Evolutionary conservation across 306 rosid species (phyloP), one percentile per base, ranked within the genome.

Genomic region (Echinosophora koreensis): DNA sequence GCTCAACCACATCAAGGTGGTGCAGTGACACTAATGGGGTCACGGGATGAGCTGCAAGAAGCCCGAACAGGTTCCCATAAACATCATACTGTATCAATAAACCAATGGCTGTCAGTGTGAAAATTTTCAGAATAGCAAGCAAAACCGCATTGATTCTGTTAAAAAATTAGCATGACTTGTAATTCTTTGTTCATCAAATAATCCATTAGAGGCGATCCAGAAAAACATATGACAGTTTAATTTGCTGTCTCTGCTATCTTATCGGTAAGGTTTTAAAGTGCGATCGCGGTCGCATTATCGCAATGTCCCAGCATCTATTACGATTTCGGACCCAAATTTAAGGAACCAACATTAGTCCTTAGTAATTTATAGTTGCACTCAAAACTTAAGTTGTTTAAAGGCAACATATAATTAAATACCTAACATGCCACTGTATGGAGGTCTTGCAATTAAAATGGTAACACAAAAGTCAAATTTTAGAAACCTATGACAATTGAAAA

Each of bases 1-100:
- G 99, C 73, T 96, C 99, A 12, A 93, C 99, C 22, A 96, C 90
- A 75, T 96, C 99, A 16, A 96, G 96, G 84, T 96, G 99, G 84
- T 96, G 99, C 42, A 96, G 84, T 3, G 99, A 88, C 49, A 96
- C 99, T 64, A 96, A 84, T 15, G 99, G 98, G 5, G 92, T 82
- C 81, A 96, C 97, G 0, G 99, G 99, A 77, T 96, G 99, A 2
- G 99, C 90, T 0, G 97, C 92, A 28, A 96, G 99, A 35, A 96
- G 99, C 77, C 99, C 99, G 4, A 96, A 88, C 38, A 96, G 74
- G 86, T 91, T 93, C 70, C 99, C 99, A 14, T 96, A 93, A 66
- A 96, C 99, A 77, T 96, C 99, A 69, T 91, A 96, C 98, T 96
- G 91, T 76, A 69, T 17, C 71, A 84, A 60, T 4, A n/a, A 77